These are phyloP conservation scores for Colletotrichum sp. DNA, from an alignment of 2,329 filamentous ascomycete genomes.

Conservation along the genomic window DNA sequence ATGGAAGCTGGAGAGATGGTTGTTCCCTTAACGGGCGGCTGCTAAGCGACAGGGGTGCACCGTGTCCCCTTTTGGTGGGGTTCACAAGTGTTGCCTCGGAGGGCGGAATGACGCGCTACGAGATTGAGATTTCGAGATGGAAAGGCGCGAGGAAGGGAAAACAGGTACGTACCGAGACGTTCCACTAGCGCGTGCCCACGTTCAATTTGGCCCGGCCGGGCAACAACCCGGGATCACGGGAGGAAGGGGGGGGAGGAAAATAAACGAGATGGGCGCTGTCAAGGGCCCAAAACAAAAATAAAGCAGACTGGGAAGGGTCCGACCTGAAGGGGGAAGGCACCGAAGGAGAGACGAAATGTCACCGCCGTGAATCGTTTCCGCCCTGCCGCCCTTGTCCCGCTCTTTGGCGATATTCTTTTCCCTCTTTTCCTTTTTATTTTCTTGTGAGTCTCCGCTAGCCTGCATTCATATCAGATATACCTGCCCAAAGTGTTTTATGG, in stretches of 20 bases:
- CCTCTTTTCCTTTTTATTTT: not conserved
- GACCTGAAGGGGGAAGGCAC: not conserved
- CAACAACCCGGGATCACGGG: conserved; percentile 3
- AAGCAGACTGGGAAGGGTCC: not conserved
- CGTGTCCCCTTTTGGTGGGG: conserved; percentile 13
- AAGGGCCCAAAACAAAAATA: not conserved
- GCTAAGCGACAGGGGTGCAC: not conserved
- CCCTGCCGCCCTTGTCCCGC: not conserved
- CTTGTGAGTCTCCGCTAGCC: not conserved
- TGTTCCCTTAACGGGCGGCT: not conserved
- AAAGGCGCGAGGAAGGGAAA: not conserved
- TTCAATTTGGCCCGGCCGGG: not conserved
- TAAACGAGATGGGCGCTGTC: not conserved
- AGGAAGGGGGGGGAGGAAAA: not conserved
- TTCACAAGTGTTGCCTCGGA: not conserved
- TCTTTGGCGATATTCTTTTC: not conserved
- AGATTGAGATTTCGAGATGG: not conserved
- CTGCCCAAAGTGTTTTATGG: not conserved
- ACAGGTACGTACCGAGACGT: not conserved
- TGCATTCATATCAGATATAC: not conserved
- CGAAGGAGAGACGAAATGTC: not conserved
- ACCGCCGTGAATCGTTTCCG: not conserved
- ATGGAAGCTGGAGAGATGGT: not conserved
- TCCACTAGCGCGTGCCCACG: not conserved
- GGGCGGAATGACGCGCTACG: conserved; percentile 13